Evolutionary conservation across 768 basidiomycete species (phyloP), one percentile per base, ranked within the genome.

Genomic region (Tephrocybe sp.): DNA sequence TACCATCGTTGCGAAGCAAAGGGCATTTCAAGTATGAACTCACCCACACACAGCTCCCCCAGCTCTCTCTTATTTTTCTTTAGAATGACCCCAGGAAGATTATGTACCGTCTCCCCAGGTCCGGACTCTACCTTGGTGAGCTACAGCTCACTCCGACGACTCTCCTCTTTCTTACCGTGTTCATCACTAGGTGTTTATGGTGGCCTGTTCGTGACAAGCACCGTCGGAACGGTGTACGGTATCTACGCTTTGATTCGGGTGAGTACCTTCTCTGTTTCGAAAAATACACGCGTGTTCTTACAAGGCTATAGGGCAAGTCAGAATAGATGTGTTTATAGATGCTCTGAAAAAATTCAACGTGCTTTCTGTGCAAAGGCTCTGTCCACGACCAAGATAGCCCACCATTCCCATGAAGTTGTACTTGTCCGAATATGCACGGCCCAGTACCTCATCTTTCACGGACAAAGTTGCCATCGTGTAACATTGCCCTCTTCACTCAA

Each of bases 121-220:
- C 83, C 41, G 74, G 64, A 34, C 74, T 89, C 54, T 88, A 86
- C 69, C 62, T 89, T 46, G 75, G 89, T 90, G 54, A 57, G 76
- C 28, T 25, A 32, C 24, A 9, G 9, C 40, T 32, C 23, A 32
- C 45, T 45, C 21, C 7, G 36, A 17, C 17, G 15, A 33, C 44
- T 49, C 28, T 18, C 23, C 18, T 11, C 3, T 49, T 45, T 37
- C 30, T 50, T 15, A 59, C 18, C 11, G 21, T 18, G 17, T 33
- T 47, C 28, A 47, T 48, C 26, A 44, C 30, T 58, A 89, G 88
- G 78, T 40, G 54, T 75, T 20, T 90, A 80, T 69, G 74, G 74
- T 53, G 73, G 70, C 48, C 58, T 77, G 17, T 88, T 82, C 64
- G 63, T 74, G 11, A 70, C 73, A 25, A 84, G 84, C 50, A 76